Evolutionary conservation across 441 rosid genomes (phyloP).

Genomic region (Dalechampia spathulata): DNA sequence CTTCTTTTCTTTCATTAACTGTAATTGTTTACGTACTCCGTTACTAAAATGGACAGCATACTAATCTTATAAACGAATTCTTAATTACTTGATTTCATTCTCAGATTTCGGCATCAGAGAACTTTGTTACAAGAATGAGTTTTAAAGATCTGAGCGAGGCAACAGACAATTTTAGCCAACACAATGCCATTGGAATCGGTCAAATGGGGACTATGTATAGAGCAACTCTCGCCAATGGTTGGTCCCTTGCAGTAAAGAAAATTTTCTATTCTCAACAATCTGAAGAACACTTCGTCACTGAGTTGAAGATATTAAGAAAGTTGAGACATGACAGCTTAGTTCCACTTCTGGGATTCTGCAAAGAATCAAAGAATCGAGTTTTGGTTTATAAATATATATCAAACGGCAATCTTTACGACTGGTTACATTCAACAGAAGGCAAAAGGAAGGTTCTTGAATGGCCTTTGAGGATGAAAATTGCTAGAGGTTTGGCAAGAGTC

Average conservation of each 20-base stretch:
- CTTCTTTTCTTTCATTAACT: too few species aligned
- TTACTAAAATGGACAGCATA: too few species aligned
- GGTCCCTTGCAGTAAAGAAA: conserved; percentile 26
- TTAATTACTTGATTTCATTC: not conserved
- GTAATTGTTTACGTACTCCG: too few species aligned
- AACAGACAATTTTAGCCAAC: conserved; percentile 25
- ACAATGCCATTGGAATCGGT: conserved; percentile 20
- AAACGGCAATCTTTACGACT: conserved; percentile 8
- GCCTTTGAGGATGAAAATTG: conserved; percentile 22
- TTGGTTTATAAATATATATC: conserved; percentile 5
- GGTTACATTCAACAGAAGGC: conserved; percentile 4
- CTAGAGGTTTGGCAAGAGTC: conserved; percentile 30
- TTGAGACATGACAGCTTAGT: conserved; percentile 24
- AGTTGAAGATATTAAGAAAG: conserved; percentile 20
- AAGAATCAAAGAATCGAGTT: conserved; percentile 13
- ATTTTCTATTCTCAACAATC: conserved; percentile 21
- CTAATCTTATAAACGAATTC: too few species aligned
- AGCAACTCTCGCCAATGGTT: conserved; percentile 21
- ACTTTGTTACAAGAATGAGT: conserved; percentile 27
- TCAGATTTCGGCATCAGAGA: conserved; percentile 20
- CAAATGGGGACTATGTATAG: conserved; percentile 23
- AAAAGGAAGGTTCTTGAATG: not conserved
- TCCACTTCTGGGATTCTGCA: conserved; percentile 29
- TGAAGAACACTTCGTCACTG: conserved; percentile 17
- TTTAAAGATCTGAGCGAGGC: conserved; percentile 25